A percentile compares a stretch with the other conserved stretches of the same genome.
phyloP scores from a whole-genome alignment of 805 yeast species.

The Ogataea populi-albae region DNA sequence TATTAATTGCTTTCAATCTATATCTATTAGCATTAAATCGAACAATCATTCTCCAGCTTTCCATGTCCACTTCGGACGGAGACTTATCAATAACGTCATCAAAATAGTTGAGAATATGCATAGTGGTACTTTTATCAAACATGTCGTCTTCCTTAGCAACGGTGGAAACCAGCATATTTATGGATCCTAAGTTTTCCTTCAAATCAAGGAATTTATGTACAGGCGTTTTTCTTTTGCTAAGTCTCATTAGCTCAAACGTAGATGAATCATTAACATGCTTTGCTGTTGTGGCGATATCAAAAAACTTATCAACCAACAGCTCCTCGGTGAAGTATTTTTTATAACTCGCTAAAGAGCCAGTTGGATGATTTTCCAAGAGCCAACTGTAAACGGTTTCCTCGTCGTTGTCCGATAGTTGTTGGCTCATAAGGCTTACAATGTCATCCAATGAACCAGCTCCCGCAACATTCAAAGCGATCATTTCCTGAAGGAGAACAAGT shows the following conservation, averaged over 20 bases:
- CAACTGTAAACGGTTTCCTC: conserved; percentile 2
- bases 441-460: not conserved
- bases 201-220: not conserved
- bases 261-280: not conserved
- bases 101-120: conserved; percentile 1
- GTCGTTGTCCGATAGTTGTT: too few species aligned
- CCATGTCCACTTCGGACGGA: not conserved
- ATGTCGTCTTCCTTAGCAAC: not conserved
- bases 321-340: not conserved
- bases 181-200: not conserved
- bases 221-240: not conserved
- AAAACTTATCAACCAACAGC: conserved; percentile 1
- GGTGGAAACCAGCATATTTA: not conserved
- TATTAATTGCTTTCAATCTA: conserved; percentile 3
- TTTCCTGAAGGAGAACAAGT: conserved; percentile 2
- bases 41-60: conserved; percentile 4
- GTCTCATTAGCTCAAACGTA: not conserved
- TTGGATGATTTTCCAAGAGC: not conserved
- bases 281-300: not conserved
- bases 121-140: conserved; percentile 1
- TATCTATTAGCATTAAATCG: conserved; percentile 4
- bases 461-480: conserved; percentile 3
- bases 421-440: not conserved
- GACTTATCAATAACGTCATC: not conserved
- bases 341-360: not conserved